Conservation (phyloP, 495 filamentous ascomycete genomes). For the Aspergillus homomorphus region DNA sequence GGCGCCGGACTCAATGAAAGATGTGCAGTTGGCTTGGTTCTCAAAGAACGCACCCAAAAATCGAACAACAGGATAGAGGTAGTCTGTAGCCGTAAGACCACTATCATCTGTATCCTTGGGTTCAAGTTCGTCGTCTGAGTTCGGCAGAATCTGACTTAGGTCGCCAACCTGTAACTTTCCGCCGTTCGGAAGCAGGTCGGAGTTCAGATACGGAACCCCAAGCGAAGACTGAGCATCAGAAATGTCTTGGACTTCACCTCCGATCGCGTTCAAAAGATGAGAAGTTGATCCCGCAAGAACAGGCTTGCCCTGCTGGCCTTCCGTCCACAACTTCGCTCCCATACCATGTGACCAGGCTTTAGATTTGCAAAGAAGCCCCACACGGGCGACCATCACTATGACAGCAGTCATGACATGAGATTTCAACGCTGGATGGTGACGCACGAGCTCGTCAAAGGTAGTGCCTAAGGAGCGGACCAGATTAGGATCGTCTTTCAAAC, state of each 20-base stretch:
- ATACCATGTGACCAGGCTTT: constrained; percentile 64
- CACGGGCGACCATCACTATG: constrained; percentile 76
- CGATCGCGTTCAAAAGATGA: constrained; percentile 37
- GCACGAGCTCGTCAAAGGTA: constrained; percentile 89
- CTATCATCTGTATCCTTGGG: constrained; percentile 48
- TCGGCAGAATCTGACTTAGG: constrained; percentile 28
- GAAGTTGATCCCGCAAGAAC: constrained; percentile 29
- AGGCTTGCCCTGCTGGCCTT: constrained; percentile 40
- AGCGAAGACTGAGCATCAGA: constrained; percentile 28
- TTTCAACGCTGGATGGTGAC: constrained; percentile 86
- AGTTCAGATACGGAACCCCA: constrained; percentile 33
- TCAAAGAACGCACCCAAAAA: constrained; percentile 78
- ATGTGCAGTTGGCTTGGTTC: constrained; percentile 69
- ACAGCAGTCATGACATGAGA: constrained; percentile 74
- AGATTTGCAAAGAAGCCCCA: constrained; percentile 63
- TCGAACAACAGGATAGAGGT: constrained; percentile 67
- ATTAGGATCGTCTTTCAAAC: constrained; percentile 66
- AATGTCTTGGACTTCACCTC: constrained; percentile 27
- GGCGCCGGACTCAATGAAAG: constrained; percentile 74
- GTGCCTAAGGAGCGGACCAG: constrained; percentile 59
- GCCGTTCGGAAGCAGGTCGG: constrained; percentile 35
- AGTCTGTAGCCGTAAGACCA: constrained; percentile 57
- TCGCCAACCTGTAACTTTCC: constrained; percentile 35
- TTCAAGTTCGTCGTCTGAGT: constrained; percentile 29
- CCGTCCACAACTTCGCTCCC: constrained; percentile 76